These are phyloP conservation scores for Crithidia bombi DNA, from an alignment of 208 protist species.

Conservation along the genomic window DNA sequence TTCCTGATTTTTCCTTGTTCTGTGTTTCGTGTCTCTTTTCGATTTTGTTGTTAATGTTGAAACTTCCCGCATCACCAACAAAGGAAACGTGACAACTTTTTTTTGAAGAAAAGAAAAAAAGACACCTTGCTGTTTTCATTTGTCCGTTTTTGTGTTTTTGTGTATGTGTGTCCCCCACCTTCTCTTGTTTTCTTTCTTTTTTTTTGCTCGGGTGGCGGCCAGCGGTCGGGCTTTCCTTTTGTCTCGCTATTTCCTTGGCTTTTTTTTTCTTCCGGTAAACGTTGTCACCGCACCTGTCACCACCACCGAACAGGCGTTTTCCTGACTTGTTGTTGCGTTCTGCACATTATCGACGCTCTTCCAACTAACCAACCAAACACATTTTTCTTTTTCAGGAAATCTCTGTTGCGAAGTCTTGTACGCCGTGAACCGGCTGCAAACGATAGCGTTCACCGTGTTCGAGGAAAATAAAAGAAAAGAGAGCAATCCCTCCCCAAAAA, in stretches of 20 bases:
- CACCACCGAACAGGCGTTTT: too few relatives aligned
- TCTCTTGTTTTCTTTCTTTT: not conserved
- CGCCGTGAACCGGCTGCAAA: too few relatives aligned
- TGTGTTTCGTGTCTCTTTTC: not conserved
- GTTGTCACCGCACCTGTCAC: too few relatives aligned
- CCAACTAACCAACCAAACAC: not conserved
- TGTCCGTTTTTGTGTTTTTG: too few relatives aligned
- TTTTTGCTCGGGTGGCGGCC: not conserved
- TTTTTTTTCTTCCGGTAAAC: slow-evolving; percentile 1
- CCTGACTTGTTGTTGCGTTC: too few relatives aligned
- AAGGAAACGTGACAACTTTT: not conserved
- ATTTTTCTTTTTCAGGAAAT: slow-evolving; percentile 28
- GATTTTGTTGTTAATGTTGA: too few relatives aligned
- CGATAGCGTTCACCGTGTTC: too few relatives aligned
- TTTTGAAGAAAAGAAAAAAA: too few relatives aligned
- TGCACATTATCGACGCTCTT: not conserved
- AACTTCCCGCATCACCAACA: not conserved
- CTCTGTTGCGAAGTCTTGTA: not conserved
- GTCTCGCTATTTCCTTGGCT: not conserved
- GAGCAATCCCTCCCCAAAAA: too few relatives aligned
- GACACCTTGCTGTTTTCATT: not conserved
- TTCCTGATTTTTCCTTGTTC: not conserved
- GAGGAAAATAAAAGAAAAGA: too few relatives aligned
- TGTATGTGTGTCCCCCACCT: too few relatives aligned
- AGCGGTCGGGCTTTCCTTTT: not conserved